phyloP scores from a whole-genome alignment of 179 eudicot genomes.

The Sideroxylon spinosum region DNA sequence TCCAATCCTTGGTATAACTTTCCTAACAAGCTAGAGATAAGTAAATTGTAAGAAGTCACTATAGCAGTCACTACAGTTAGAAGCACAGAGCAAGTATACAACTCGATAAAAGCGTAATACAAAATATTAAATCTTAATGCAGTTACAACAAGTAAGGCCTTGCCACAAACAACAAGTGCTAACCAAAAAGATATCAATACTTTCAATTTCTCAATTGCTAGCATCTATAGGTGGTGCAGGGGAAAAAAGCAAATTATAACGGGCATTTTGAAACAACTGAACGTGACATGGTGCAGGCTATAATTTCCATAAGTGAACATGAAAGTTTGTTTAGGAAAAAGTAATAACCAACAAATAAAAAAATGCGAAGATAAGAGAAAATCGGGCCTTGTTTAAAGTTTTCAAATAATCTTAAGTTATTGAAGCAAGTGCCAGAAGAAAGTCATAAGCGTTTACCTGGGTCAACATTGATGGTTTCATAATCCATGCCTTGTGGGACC shows the following conservation, averaged over 20 bases:
- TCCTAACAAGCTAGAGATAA: background rate
- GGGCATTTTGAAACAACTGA: background rate
- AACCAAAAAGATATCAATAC: background rate
- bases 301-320: background rate
- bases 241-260: background rate
- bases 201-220: background rate
- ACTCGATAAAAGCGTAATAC: background rate
- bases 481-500: slow-evolving; percentile 66
- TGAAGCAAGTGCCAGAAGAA: background rate
- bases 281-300: background rate
- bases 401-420: background rate
- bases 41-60: background rate
- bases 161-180: background rate
- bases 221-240: background rate
- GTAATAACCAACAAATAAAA: background rate
- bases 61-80: background rate
- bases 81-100: background rate
- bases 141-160: background rate
- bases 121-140: background rate
- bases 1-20: background rate
- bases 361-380: background rate
- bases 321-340: background rate
- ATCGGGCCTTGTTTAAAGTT: background rate
- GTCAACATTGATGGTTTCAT: slow-evolving; percentile 67
- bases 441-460: slow-evolving; percentile 50